Percentiles rank a stretch among this genome's conserved stretches.
These are phyloP conservation scores for Ilyonectria destructans DNA, from an alignment of 2,329 filamentous ascomycete species.

Conservation along the genomic window DNA sequence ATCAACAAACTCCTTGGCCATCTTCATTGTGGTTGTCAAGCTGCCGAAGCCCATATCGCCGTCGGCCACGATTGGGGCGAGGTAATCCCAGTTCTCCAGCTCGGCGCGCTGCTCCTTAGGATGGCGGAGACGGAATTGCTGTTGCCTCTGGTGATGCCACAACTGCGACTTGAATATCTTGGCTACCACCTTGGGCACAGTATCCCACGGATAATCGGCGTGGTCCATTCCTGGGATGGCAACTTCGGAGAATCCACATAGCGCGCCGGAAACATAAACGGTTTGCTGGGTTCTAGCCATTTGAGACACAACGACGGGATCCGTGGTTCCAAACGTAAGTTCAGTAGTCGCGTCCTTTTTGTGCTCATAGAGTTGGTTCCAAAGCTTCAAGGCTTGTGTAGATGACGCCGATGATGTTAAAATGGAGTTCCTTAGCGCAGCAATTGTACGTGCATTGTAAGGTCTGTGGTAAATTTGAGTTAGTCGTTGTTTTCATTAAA, in stretches of 20 bases:
- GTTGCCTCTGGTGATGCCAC: constrained; percentile 60
- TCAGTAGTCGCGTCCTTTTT: constrained; percentile 54
- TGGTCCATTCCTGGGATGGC: constrained; percentile 58
- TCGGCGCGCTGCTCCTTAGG: constrained; percentile 48
- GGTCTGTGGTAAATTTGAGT: neutral
- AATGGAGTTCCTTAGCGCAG: constrained; percentile 52
- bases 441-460: constrained; percentile 50
- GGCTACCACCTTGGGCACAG: constrained; percentile 58
- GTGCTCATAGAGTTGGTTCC: constrained; percentile 55
- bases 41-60: constrained; percentile 62
- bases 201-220: constrained; percentile 61
- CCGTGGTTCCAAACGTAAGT: constrained; percentile 58
- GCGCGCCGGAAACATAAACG: constrained; percentile 59
- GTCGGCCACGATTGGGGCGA: constrained; percentile 60
- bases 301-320: constrained; percentile 54
- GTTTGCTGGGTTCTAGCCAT: constrained; percentile 50
- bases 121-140: constrained; percentile 55
- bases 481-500: neutral
- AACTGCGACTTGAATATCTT: constrained; percentile 59
- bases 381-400: constrained; percentile 56
- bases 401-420: constrained; percentile 51
- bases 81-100: constrained; percentile 58
- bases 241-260: constrained; percentile 58
- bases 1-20: constrained; percentile 60
- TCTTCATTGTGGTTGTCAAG: constrained; percentile 59